A percentile compares a stretch with the other conserved stretches of the same genome.
Conservation (phyloP, 1,284 basidiomycete species). For the Chalciporus sp. region DNA sequence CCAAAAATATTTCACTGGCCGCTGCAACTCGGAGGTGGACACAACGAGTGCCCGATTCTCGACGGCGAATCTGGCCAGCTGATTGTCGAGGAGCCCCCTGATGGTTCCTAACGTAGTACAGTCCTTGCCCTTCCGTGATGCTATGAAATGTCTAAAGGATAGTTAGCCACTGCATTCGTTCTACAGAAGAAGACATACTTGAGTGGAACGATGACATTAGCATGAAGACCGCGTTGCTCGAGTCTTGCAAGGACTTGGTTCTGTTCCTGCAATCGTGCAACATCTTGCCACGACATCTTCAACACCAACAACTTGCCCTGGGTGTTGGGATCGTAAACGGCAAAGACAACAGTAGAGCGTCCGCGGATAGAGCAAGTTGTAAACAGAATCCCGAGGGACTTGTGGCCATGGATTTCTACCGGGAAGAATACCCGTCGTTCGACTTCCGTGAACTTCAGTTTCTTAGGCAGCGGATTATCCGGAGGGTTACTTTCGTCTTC, state of each 20-base stretch:
- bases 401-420: neutral
- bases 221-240: neutral
- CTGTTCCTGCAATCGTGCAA: neutral
- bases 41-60: no score
- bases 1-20: no score
- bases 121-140: neutral
- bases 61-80: neutral
- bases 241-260: neutral
- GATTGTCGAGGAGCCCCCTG: neutral
- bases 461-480: neutral
- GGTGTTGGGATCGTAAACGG: neutral
- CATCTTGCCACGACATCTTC: constrained; percentile 14
- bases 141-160: neutral
- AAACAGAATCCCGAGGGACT: constrained; percentile 9
- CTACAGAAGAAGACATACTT: neutral
- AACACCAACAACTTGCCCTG: neutral
- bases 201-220: constrained; percentile 3
- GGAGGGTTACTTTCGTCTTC: neutral
- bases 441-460: neutral
- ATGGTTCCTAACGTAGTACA: constrained; percentile 6
- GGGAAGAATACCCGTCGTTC: neutral
- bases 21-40: no score
- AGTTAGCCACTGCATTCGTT: neutral
- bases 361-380: constrained; percentile 12
- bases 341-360: constrained; percentile 10